Base-by-base conservation (phyloP, 2,329 filamentous ascomycete species). In the Didymella keratinophila region DNA sequence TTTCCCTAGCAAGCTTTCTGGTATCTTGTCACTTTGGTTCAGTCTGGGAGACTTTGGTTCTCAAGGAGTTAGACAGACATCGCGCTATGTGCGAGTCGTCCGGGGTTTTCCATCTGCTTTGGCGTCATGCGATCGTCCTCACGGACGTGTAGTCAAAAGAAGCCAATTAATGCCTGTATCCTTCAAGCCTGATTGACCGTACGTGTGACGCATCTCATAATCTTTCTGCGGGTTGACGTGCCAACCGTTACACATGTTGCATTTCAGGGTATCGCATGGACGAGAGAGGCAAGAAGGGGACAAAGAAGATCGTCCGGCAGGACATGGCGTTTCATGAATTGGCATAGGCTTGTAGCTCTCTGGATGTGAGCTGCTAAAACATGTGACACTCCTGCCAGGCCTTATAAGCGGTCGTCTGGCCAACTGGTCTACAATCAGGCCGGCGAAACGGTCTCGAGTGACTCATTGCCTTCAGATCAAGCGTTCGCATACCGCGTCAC, bases 111-210 rank as follows among this genome's bases (percentile, higher is more conserved):
- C 47, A 52, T 55, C 21, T 52, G 46, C 42, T 55, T 55, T 55
- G 51, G 57, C 47, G 52, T 56, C 27, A 47, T 48, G 52, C 57
- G 30, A 48, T 39, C 43, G 43, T 48, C 47, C 47, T 42, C 16
- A 32, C n/a, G 43, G 57, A 30, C 42, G 32, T 21, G 52, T 63
- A 64, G 56, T 61, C 57, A 58, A 63, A 48, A 64, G 61, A 70
- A 64, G 59, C 62, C 47, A 58, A 58, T 64, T 70, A 71, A 71
- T 69, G 63, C 57, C 67, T 70, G 57, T 63, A 65, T 66, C 53
- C 42, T 60, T 58, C 39, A 51, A 27, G 18, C 6, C 18, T 16
- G 0, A 12, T 11, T 18, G 11, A 12, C 30, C 42, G 16, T 21
- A 32, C 20, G 36, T 20, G 36, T 25, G 28, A 43, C 49, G 28